Conservation (phyloP, 2,329 filamentous ascomycete species). For the Aspergillus caelatus region DNA sequence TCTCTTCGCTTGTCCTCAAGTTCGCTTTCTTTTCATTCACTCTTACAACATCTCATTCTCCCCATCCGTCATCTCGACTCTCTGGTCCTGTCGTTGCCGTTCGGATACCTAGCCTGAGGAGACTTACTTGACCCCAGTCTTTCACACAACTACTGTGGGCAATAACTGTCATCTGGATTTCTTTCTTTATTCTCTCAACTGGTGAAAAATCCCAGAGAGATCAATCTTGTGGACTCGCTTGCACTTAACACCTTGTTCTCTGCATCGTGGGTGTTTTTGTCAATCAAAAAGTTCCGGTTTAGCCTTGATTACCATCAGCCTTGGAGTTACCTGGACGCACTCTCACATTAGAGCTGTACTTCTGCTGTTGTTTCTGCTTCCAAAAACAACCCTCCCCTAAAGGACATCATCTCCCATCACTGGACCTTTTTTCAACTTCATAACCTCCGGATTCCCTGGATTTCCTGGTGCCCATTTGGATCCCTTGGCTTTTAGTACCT, state of each 20-base stretch:
- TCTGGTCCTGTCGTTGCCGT: slow-evolving; percentile 15
- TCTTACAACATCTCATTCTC: slow-evolving; percentile 6
- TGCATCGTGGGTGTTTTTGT: slow-evolving; percentile 19
- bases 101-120: slow-evolving; percentile 18
- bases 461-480: slow-evolving; percentile 33
- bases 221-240: slow-evolving; percentile 14
- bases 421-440: slow-evolving; percentile 23
- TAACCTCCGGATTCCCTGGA: slow-evolving; percentile 15
- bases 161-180: slow-evolving; percentile 21
- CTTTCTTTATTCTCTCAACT: slow-evolving; percentile 20
- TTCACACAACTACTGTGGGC: slow-evolving; percentile 20
- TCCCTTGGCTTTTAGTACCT: slow-evolving; percentile 26
- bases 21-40: slow-evolving; percentile 6
- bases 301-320: slow-evolving; percentile 23
- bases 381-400: slow-evolving; percentile 17
- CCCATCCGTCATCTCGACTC: slow-evolving; percentile 6
- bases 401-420: slow-evolving; percentile 19
- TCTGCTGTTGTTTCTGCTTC: slow-evolving; percentile 29
- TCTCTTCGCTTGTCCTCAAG: slow-evolving; percentile 19
- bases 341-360: slow-evolving; percentile 27
- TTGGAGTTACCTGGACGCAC: slow-evolving; percentile 27
- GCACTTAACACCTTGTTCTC: slow-evolving; percentile 19
- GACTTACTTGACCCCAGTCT: slow-evolving; percentile 10
- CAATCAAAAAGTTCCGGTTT: slow-evolving; percentile 22
- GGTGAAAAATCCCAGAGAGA: slow-evolving; percentile 16